phyloP scores from a whole-genome alignment of 2,329 filamentous ascomycete species.

The Salinomyces thailandicus region DNA sequence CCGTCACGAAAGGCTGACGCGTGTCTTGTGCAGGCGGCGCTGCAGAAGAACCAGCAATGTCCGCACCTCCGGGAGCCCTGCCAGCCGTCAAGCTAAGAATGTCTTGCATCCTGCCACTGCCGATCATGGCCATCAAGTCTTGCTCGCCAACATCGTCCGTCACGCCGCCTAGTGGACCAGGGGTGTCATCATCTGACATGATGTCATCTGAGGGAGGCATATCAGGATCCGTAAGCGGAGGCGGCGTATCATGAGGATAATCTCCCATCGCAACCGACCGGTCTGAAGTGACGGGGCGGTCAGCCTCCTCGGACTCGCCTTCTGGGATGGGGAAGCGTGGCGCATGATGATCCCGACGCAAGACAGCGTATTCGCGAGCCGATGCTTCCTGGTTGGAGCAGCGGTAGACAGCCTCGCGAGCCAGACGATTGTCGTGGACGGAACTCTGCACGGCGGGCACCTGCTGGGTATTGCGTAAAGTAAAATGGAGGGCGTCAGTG shows the following conservation, averaged over 20 bases:
- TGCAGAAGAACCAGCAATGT: not conserved
- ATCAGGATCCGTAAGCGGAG: not conserved
- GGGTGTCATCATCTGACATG: constrained; percentile 16
- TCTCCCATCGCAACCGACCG: constrained; percentile 12
- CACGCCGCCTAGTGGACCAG: constrained; percentile 12
- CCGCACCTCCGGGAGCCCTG: constrained; percentile 2
- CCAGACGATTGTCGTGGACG: constrained; percentile 51
- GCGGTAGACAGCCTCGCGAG: constrained; percentile 70
- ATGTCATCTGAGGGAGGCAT: constrained; percentile 8
- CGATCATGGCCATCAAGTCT: constrained; percentile 17
- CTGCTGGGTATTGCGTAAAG: constrained; percentile 37
- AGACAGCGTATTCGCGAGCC: constrained; percentile 65
- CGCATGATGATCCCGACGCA: constrained; percentile 15
- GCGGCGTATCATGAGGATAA: not conserved
- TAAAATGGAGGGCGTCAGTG: constrained; percentile 42
- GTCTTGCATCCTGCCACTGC: constrained; percentile 4
- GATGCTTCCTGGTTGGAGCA: constrained; percentile 55
- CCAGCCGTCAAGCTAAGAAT: constrained; percentile 6
- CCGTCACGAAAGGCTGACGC: constrained; percentile 41
- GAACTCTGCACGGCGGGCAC: constrained; percentile 36
- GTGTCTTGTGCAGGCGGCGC: constrained; percentile 15
- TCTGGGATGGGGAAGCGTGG: constrained; percentile 23
- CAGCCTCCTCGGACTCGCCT: not conserved
- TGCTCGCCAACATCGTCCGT: constrained; percentile 14
- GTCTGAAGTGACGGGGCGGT: constrained; percentile 1